Evolutionary conservation across 495 filamentous ascomycete species (phyloP), one percentile per base, ranked within the genome.

Genomic region (Usnea hakonensis): DNA sequence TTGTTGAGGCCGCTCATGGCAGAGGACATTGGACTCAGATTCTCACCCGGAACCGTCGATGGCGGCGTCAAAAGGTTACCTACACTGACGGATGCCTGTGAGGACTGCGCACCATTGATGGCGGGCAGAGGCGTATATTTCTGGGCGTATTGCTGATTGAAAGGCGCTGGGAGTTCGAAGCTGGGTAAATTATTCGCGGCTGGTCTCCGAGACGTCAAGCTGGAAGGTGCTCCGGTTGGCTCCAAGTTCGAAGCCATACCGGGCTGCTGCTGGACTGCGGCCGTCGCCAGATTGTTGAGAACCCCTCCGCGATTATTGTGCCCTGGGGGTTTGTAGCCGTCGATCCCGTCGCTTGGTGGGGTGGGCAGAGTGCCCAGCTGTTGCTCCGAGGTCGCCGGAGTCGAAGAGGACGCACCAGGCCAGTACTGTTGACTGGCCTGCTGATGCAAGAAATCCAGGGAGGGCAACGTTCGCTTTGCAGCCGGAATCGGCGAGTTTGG

Each of bases 1-100:
- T 75, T 80, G 65, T 74, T 52, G 48, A 52, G 76, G 63, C 74
- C 82, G 69, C 81, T 79, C 5, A 85, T 67, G 62, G 81, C 80
- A 16, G 87, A 79, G n/a, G 80, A 78, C 60, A 80, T 70, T 30
- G 86, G 83, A 68, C 80, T 85, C 56, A 87, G 71, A 41, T 79
- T 78, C 63, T 91, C 88, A 57, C 79, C 79, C n/a, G 82, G 76
- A 40, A 85, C 77, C 71, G 79, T 83, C 53, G 81, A 80, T 61
- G 84, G 85, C 35, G 84, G 82, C 8, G 84, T 89, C 60, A 86
- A 73, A 33, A 87, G 77, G 63, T 81, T 87, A 65, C 79, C 82
- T 60, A 82, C 81, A 65, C 79, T 83, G 60, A 83, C 78, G 59
- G 74, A 66, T 36, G 75, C 65, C 64, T 75, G 65, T 60, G 71